Base-by-base conservation (phyloP, 192 early-diverging fungal genomes). In the Lobosporangium transversale region DNA sequence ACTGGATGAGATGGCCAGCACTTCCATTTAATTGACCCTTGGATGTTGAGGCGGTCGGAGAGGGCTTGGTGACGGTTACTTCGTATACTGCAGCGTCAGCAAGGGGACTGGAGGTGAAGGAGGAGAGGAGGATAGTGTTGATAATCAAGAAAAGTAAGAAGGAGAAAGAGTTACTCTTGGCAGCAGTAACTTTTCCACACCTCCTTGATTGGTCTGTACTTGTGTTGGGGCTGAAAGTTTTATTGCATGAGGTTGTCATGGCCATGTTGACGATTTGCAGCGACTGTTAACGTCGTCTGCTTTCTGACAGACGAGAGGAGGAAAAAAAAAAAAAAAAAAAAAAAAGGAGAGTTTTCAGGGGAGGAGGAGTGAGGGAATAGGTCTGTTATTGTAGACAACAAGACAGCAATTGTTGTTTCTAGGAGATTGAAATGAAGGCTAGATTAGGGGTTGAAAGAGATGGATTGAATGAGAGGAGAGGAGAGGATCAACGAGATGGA, bases 51-150 rank as follows among this genome's bases (percentile, higher is more conserved):
- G 62, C 15, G 14, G 21, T 24, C 15, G 27, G 2, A 24, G 29
- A 18, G n/a, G 50, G 53, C 56, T 62, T 76, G 42, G 53, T 27
- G 29, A 76, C 73, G 12, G 7, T n/a, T 45, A 76, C 31, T 27
- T 76, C 73, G 23, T 20, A 76, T 10, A 23, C 21, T 23, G 45
- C 64, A 36, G 58, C 64, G 10, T 57, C 32, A 11, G 62, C 31
- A 1, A 49, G 44, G 15, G 58, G 44, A 32, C 26, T 8, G 2
- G 43, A 14, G 10, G 54, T 7, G n/a, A 60, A 59, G 17, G 54
- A 63, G 20, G 40, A 33, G 30, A 58, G 27, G 47, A 63, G 36
- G 32, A 47, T 30, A 27, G 59, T 11, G 33, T 37, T 33, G 36
- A 56, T 32, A 23, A 53, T 47, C 7, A 74, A 31, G 30, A 73